phyloP scores from a whole-genome alignment of 2,329 filamentous ascomycete genomes.

The Neofusicoccum sp. region DNA sequence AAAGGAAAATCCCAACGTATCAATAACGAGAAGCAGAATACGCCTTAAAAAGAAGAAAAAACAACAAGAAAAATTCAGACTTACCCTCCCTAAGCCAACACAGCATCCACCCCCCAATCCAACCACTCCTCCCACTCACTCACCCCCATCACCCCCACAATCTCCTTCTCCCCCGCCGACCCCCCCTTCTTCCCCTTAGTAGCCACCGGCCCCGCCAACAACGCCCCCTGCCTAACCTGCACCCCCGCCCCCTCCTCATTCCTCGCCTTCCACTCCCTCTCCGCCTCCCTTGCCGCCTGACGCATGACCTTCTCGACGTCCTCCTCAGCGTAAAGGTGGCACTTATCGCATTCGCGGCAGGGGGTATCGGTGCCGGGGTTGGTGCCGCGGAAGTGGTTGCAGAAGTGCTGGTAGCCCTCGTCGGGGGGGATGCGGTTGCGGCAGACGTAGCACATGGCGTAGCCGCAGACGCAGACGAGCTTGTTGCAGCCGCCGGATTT shows the following conservation, averaged over 20 bases:
- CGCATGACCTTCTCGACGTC: constrained; percentile 49
- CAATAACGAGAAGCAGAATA: background rate
- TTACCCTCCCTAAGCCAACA: background rate
- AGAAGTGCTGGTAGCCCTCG: constrained; percentile 92
- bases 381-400: constrained; percentile 82
- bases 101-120: constrained; percentile 6
- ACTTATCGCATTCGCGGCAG: constrained; percentile 74
- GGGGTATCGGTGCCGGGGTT: constrained; percentile 64
- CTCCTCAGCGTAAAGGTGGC: constrained; percentile 53
- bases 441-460: constrained; percentile 98
- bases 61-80: background rate
- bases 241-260: constrained; percentile 30
- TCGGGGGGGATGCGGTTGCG: constrained; percentile 59
- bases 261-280: constrained; percentile 49
- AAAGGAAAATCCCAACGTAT: background rate
- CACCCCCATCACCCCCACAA: background rate
- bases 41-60: background rate
- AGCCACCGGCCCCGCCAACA: background rate
- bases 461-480: constrained; percentile 91
- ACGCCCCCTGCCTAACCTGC: constrained; percentile 2
- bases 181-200: background rate
- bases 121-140: constrained; percentile 15
- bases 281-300: constrained; percentile 43
- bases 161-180: background rate
- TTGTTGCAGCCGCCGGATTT: constrained; percentile 97